Conservation (phyloP, 2,329 filamentous ascomycete species). For the Aspergillus carbonarius region DNA sequence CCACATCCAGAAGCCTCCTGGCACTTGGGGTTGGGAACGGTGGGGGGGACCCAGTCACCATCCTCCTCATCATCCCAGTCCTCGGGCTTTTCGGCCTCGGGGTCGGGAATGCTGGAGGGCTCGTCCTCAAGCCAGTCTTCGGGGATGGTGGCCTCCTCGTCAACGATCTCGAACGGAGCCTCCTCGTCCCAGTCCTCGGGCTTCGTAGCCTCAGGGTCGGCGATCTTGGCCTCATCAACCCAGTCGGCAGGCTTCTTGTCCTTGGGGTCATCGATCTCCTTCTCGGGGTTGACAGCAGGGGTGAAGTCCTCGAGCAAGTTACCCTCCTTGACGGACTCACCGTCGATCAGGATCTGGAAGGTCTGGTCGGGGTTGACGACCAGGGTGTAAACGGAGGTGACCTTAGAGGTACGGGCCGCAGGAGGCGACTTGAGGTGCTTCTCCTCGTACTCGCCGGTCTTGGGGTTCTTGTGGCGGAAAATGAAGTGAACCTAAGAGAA, state of each 20-base stretch:
- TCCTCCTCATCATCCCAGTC: constrained; percentile 99
- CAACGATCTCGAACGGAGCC: constrained; percentile 91
- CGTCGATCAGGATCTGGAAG: constrained; percentile 88
- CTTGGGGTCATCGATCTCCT: constrained; percentile 92
- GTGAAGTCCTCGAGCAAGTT: constrained; percentile 91
- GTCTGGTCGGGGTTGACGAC: constrained; percentile 97
- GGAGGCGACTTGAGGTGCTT: constrained; percentile 91
- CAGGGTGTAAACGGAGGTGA: constrained; percentile 91
- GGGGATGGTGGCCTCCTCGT: constrained; percentile 86
- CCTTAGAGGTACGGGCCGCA: constrained; percentile 84
- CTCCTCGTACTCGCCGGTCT: constrained; percentile 99
- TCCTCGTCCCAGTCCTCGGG: constrained; percentile 99
- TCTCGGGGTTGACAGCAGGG: constrained; percentile 87
- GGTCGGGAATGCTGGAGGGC: constrained; percentile 78
- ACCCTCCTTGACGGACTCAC: constrained; percentile 82
- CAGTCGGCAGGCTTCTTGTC: constrained; percentile 94
- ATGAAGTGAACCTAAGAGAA: constrained; percentile 72
- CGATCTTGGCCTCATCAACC: constrained; percentile 89
- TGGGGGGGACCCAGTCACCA: constrained; percentile 91
- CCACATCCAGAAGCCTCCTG: constrained; percentile 90
- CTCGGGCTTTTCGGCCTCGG: constrained; percentile 94
- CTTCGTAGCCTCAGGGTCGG: constrained; percentile 91
- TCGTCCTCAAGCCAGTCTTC: constrained; percentile 96
- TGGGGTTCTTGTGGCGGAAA: constrained; percentile 99
- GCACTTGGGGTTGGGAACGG: constrained; percentile 94